Conservation (phyloP, 2,329 filamentous ascomycete genomes). For the Aspergillus ochraceus region DNA sequence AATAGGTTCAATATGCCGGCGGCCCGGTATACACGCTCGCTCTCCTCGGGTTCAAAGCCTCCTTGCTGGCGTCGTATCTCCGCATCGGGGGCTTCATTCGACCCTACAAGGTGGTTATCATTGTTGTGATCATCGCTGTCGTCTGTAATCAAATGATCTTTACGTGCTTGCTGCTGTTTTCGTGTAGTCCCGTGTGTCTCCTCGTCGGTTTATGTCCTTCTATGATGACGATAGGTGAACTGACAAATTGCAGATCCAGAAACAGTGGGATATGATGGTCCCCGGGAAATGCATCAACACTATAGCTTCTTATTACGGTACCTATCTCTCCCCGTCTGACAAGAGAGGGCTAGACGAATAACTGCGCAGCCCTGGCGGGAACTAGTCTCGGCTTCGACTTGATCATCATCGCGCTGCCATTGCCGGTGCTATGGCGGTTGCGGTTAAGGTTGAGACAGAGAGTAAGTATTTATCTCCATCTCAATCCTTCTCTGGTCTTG, state of each 20-base stretch:
- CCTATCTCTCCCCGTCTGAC: conserved; percentile 17
- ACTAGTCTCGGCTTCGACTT: conserved; percentile 25
- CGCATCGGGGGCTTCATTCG: conserved; percentile 46
- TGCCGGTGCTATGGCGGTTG: conserved; percentile 24
- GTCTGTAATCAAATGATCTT: conserved; percentile 42
- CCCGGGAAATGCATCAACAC: conserved; percentile 42
- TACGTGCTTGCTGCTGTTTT: conserved; percentile 25
- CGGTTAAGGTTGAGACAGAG: conserved; percentile 20
- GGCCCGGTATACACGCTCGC: conserved; percentile 29
- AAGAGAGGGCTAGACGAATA: neutral
- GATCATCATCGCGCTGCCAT: conserved; percentile 25
- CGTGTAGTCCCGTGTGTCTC: conserved; percentile 29
- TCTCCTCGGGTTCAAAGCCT: conserved; percentile 50
- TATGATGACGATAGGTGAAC: neutral
- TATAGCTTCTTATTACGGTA: conserved; percentile 47
- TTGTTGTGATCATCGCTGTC: conserved; percentile 36
- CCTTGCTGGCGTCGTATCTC: conserved; percentile 48
- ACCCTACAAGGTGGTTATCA: conserved; percentile 34
- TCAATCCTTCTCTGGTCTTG: neutral
- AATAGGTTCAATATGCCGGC: conserved; percentile 29
- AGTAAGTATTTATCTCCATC: neutral
- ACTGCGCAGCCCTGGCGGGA: conserved; percentile 7
- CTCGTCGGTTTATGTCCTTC: no score
- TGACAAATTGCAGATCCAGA: conserved; percentile 26
- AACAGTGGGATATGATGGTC: conserved; percentile 46